These are phyloP conservation scores for Dendrobium catenatum DNA, from an alignment of 106 monocot genomes.

Conservation along the genomic window DNA sequence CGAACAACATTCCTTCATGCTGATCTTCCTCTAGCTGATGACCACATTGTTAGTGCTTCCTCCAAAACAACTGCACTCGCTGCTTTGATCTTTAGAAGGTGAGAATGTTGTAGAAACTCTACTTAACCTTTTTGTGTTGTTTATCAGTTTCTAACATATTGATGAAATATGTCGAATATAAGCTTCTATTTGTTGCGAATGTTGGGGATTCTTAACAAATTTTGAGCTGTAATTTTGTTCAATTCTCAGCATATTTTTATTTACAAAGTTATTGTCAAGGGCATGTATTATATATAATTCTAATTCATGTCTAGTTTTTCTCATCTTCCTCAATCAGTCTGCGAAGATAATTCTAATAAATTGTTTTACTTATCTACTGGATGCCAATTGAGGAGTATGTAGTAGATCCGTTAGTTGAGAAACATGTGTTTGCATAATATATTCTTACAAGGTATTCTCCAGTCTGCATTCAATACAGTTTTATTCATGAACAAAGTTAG, in stretches of 20 bases:
- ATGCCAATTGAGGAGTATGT: constrained; percentile 74
- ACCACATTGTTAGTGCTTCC: constrained; percentile 38
- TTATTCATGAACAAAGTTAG: constrained; percentile 26
- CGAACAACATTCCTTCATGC: constrained; percentile 53
- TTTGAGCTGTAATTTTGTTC: too few relatives aligned
- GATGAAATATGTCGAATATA: not conserved
- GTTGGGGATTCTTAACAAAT: constrained; percentile 37
- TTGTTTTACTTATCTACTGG: constrained; percentile 45
- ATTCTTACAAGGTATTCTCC: constrained; percentile 67
- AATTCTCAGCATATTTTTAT: too few relatives aligned
- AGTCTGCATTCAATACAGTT: constrained; percentile 35
- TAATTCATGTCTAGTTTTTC: too few relatives aligned
- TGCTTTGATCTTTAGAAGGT: constrained; percentile 66
- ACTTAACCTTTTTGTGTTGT: too few relatives aligned
- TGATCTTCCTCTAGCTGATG: constrained; percentile 62
- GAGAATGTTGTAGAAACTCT: not conserved
- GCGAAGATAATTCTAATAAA: not conserved
- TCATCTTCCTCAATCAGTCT: too few relatives aligned
- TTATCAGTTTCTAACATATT: not conserved
- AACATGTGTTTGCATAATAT: constrained; percentile 54
- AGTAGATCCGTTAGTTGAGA: constrained; percentile 54
- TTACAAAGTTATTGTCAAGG: too few relatives aligned
- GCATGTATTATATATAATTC: too few relatives aligned
- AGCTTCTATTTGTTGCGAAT: constrained; percentile 52
- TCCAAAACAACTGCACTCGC: constrained; percentile 72